A percentile compares a stretch with the other conserved stretches of the same genome.
Evolutionary conservation across 768 basidiomycete genomes (phyloP).

Genomic region (Boletellus ananas): DNA sequence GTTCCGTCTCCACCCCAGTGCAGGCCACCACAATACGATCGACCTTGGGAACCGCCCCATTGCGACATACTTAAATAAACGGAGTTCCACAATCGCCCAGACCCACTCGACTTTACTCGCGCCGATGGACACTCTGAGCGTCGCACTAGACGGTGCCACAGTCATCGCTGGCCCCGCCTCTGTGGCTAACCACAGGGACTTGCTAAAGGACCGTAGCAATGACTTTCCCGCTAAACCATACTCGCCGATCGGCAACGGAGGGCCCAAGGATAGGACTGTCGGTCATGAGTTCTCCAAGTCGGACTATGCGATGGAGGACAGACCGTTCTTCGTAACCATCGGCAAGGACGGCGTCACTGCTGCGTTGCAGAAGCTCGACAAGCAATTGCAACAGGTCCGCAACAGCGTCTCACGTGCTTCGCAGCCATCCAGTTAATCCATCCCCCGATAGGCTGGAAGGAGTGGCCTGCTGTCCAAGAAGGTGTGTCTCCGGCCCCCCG

Average conservation of each 20-base stretch:
- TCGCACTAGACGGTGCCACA: constrained; percentile 41
- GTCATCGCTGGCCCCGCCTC: constrained; percentile 40
- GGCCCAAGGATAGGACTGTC: constrained; percentile 12
- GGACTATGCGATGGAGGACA: constrained; percentile 51
- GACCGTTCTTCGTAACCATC: constrained; percentile 72
- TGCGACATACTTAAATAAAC: neutral
- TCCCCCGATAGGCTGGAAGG: constrained; percentile 46
- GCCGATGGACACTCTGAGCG: constrained; percentile 32
- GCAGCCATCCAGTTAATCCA: constrained; percentile 3
- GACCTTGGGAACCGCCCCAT: too few relatives aligned
- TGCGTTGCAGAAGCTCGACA: constrained; percentile 68
- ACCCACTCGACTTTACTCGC: neutral
- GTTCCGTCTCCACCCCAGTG: too few relatives aligned
- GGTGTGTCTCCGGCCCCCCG: constrained; percentile 23
- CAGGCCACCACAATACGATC: too few relatives aligned
- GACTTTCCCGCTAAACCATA: constrained; percentile 24
- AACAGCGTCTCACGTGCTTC: neutral
- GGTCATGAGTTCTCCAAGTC: constrained; percentile 42
- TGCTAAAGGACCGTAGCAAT: constrained; percentile 16
- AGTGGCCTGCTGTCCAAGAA: constrained; percentile 62
- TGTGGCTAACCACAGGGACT: constrained; percentile 21
- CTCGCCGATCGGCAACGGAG: constrained; percentile 3
- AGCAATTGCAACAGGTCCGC: constrained; percentile 45
- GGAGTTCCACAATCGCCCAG: neutral
- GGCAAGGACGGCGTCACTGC: constrained; percentile 60